Base-by-base conservation (phyloP, 176 grass and related monocot genomes). In the Lolium perenne region DNA sequence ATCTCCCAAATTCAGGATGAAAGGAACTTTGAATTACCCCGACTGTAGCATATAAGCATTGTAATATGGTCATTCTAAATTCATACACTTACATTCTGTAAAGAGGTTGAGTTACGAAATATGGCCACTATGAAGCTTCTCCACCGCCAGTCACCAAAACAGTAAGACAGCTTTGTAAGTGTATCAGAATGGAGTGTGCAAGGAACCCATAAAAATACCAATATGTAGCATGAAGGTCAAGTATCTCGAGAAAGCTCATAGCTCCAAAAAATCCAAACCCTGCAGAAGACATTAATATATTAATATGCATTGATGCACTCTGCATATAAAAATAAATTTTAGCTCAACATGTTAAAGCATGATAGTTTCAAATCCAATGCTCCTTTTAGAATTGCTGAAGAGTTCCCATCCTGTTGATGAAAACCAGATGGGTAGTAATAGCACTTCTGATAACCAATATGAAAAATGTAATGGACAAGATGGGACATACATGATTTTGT, bases 361-460 rank as follows among this genome's bases (percentile, higher is more conserved):
- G 63, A 58, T 61, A 78, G 46, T 88, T 69, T 83, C 38, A 71
- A 70, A 49, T 10, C 48, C 4, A 50, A 67, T 85, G 76, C 76
- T 74, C 53, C 32, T 22, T 43, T 9, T 71, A 88, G 29, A 45
- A 83, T 59, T 63, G 15, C 41, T 25, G 4, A 71, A 69, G 26
- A 47, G 38, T 51, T 67, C 41, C 15, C 14, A 46, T 0, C 1
- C n/a, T 38, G 23, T 69, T 62, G 10, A 38, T 22, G 55, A 70
- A 2, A 56, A 74, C 45, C 2, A 13, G 14, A 35, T 67, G 59
- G 25, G 78, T 48, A 51, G 74, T 77, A 40, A 17, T 76, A 8
- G 6, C 71, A 82, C 72, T 78, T 90, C 35, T 71, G 43, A 71
- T 71, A 56, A 46, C 53, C 56, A 83, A n/a, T 61, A 80, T 62